phyloP scores from a whole-genome alignment of 192 early-diverging fungal genomes.

The Coemansia sp. region DNA sequence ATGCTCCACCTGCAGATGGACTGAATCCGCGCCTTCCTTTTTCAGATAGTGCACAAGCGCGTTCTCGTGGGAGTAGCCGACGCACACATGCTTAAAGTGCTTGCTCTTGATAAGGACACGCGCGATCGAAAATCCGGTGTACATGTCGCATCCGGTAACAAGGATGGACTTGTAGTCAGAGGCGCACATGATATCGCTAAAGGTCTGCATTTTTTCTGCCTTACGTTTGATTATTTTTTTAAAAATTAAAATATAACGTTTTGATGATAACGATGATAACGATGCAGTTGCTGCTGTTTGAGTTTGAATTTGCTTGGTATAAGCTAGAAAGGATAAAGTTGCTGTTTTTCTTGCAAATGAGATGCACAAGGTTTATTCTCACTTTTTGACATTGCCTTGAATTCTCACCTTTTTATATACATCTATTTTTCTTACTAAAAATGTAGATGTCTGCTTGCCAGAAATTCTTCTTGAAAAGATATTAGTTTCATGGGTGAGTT shows the following conservation, averaged over 20 bases:
- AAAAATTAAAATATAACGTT: neutral
- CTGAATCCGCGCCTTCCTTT: slow-evolving; percentile 31
- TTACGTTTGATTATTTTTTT: neutral
- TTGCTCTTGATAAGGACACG: slow-evolving; percentile 24
- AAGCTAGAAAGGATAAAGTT: too few relatives aligned
- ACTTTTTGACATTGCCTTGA: too few relatives aligned
- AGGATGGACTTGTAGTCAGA: slow-evolving; percentile 35
- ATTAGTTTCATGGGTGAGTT: too few relatives aligned
- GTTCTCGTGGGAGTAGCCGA: slow-evolving; percentile 32
- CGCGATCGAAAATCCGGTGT: slow-evolving; percentile 36
- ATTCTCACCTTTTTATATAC: too few relatives aligned
- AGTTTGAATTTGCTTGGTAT: too few relatives aligned
- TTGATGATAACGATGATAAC: too few relatives aligned
- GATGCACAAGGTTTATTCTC: too few relatives aligned
- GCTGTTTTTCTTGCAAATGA: too few relatives aligned
- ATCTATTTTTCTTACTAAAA: neutral
- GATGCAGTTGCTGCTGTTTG: too few relatives aligned
- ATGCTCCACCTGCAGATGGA: slow-evolving; percentile 25
- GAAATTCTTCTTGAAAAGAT: too few relatives aligned
- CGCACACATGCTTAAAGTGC: slow-evolving; percentile 29
- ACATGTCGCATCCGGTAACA: slow-evolving; percentile 47
- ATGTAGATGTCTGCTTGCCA: too few relatives aligned
- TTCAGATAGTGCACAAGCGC: slow-evolving; percentile 36
- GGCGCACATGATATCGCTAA: slow-evolving; percentile 26
- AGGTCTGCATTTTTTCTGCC: slow-evolving; percentile 23